A percentile compares a stretch with the other conserved stretches of the same genome.
Conservation (phyloP, 2,329 filamentous ascomycete genomes). For the Nemania abortiva region DNA sequence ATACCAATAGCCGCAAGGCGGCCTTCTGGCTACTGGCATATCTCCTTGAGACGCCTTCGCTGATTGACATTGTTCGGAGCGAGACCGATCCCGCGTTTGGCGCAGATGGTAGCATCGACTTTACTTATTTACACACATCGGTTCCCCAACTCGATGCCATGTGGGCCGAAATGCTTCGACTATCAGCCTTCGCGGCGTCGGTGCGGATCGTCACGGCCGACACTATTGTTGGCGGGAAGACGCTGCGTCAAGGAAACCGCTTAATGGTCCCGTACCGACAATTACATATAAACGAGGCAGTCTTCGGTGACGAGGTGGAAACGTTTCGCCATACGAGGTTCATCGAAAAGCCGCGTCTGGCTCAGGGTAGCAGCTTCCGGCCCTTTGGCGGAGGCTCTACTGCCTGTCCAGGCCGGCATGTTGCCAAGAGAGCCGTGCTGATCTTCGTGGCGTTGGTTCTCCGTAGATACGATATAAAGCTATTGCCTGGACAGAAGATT, state of each 20-base stretch:
- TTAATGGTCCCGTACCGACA: neutral
- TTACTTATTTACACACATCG: neutral
- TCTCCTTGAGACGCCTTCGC: neutral
- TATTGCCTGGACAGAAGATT: neutral
- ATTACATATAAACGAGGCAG: constrained; percentile 14
- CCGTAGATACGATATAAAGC: neutral
- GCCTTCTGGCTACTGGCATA: neutral
- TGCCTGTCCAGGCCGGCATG: constrained; percentile 16
- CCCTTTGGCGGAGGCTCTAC: constrained; percentile 31
- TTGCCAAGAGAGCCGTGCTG: constrained; percentile 23
- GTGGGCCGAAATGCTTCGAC: neutral
- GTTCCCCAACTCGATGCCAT: neutral
- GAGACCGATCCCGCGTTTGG: neutral
- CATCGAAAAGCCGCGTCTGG: constrained; percentile 12
- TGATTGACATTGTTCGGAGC: neutral
- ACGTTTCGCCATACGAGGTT: constrained; percentile 24
- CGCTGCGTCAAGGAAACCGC: neutral
- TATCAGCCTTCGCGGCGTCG: neutral
- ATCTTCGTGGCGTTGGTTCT: constrained; percentile 28
- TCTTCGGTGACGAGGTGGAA: constrained; percentile 10
- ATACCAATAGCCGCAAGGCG: constrained; percentile 13
- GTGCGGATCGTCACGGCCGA: neutral
- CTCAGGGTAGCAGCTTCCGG: constrained; percentile 15
- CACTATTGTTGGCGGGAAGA: neutral
- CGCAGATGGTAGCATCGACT: neutral